phyloP scores from a whole-genome alignment of 2,329 filamentous ascomycete species.

The Falciphora oryzae region DNA sequence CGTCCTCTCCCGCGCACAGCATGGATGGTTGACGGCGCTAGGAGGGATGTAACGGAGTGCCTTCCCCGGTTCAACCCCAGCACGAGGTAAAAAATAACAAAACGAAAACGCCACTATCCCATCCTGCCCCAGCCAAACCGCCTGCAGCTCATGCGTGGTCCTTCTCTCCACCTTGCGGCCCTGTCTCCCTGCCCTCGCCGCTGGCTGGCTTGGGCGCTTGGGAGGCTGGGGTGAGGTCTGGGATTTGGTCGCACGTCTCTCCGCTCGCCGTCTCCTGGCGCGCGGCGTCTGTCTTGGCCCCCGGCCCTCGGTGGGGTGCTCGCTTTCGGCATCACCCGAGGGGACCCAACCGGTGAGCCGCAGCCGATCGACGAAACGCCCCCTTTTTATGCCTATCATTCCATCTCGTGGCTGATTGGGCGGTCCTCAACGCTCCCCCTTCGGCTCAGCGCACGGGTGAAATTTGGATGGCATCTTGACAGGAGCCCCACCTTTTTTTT shows the following conservation, averaged over 20 bases:
- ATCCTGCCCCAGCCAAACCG: background rate
- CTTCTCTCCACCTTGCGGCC: background rate
- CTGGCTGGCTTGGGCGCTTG: background rate
- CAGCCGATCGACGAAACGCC: background rate
- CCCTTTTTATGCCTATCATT: background rate
- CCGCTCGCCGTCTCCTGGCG: background rate
- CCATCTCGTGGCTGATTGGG: background rate
- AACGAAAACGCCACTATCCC: background rate
- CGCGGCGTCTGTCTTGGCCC: background rate
- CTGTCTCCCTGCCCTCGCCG: background rate
- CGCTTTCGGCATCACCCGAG: background rate
- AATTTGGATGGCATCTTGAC: background rate
- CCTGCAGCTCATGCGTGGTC: too few relatives aligned
- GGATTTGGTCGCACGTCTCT: too few relatives aligned
- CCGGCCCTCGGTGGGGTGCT: background rate
- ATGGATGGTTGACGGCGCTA: background rate
- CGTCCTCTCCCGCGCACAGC: background rate
- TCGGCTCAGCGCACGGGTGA: too few relatives aligned
- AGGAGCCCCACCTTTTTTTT: background rate
- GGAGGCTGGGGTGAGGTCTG: background rate
- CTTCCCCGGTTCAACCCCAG: too few relatives aligned
- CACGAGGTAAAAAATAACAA: background rate
- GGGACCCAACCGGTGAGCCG: background rate
- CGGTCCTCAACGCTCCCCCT: too few relatives aligned
- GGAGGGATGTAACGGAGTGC: background rate